These are phyloP conservation scores for Ustilago nuda DNA, from an alignment of 1,284 basidiomycete species.

Conservation along the genomic window DNA sequence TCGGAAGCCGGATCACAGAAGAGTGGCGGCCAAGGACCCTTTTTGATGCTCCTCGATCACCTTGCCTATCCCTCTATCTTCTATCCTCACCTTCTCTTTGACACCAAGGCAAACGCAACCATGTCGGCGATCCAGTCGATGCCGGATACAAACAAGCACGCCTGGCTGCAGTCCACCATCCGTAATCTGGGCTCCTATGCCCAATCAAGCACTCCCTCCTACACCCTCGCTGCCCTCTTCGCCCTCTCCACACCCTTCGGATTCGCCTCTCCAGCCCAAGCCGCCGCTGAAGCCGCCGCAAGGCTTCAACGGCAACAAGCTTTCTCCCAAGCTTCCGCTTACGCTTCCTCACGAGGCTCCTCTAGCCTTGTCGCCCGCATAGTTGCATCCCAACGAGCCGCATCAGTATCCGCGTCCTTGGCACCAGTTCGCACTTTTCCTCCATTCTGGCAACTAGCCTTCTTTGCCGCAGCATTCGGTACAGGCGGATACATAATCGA, in stretches of 20 bases:
- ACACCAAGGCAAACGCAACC: neutral
- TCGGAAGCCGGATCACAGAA: constrained; percentile 18
- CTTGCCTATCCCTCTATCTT: neutral
- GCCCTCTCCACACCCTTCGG: constrained; percentile 58
- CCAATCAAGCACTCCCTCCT: constrained; percentile 42
- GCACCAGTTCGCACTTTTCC: constrained; percentile 43
- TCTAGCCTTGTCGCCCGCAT: constrained; percentile 35
- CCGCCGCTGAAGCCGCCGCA: constrained; percentile 40
- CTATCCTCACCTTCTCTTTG: neutral
- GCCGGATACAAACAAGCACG: neutral
- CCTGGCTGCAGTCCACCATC: constrained; percentile 30
- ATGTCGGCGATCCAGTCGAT: neutral
- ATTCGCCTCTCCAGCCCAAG: constrained; percentile 47
- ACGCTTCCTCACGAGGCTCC: constrained; percentile 10
- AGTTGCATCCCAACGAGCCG: constrained; percentile 22
- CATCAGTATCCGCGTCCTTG: constrained; percentile 10
- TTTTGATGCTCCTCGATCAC: neutral
- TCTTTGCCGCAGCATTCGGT: constrained; percentile 57
- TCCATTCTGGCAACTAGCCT: constrained; percentile 63
- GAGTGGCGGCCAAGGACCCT: constrained; percentile 10
- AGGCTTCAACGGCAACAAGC: constrained; percentile 32
- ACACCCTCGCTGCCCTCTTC: constrained; percentile 47
- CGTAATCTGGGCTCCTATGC: constrained; percentile 41
- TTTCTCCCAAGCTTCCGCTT: constrained; percentile 18
- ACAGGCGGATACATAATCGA: constrained; percentile 66